Evolutionary conservation across 306 rosid genomes (phyloP).

Genomic region (Abrus pulchellus): DNA sequence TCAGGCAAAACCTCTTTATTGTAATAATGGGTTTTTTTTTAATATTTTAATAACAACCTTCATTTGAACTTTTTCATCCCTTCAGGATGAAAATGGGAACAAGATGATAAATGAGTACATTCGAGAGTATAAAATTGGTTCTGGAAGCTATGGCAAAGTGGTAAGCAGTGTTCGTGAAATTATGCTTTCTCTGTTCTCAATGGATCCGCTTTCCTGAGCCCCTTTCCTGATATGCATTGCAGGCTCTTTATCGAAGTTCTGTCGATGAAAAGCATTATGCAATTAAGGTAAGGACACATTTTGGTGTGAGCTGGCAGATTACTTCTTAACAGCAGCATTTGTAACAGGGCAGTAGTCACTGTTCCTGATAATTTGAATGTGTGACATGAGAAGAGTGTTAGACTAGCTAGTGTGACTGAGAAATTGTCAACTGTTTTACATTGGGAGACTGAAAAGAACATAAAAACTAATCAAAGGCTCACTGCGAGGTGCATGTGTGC

Average conservation of each 20-base stretch:
- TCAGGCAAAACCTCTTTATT: conserved; percentile 21
- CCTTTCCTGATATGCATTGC: conserved; percentile 48
- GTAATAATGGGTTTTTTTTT: conserved; percentile 13
- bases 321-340: conserved; percentile 6
- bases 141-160: conserved; percentile 99
- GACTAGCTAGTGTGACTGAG: conserved; percentile 37
- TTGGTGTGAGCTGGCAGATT: conserved; percentile 22
- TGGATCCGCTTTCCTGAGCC: conserved; percentile 29
- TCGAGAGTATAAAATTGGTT: conserved; percentile 91
- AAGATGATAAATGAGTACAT: conserved; percentile 93
- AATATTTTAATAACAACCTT: neutral
- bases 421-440: conserved; percentile 8
- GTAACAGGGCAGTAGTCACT: conserved; percentile 1
- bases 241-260: conserved; percentile 80
- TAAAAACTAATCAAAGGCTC: conserved; percentile 29
- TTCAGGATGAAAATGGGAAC: conserved; percentile 91
- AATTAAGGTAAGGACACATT: conserved; percentile 72
- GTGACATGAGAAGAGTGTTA: conserved; percentile 36
- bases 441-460: conserved; percentile 31
- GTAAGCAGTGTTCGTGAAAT: conserved; percentile 53
- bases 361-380: conserved; percentile 28
- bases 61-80: conserved; percentile 12
- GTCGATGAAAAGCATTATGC: conserved; percentile 84
- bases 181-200: conserved; percentile 33
- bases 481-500: conserved; percentile 38